Percentiles rank a stretch among this genome's conserved stretches.
These are phyloP conservation scores for Aspergillus clavatus DNA, from an alignment of 2,329 filamentous ascomycete genomes.

Conservation along the genomic window DNA sequence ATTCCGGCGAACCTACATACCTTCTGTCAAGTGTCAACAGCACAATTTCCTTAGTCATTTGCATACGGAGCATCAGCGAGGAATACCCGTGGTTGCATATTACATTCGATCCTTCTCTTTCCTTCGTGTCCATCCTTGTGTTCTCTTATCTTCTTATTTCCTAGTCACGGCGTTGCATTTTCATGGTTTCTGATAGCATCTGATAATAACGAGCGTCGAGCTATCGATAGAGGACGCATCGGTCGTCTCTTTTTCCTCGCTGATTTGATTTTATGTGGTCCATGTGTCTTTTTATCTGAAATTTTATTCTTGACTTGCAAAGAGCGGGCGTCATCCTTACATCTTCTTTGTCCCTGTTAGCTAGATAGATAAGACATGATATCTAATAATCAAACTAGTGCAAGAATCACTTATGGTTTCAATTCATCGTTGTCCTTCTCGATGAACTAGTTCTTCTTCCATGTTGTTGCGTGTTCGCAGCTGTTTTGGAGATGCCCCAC, in stretches of 20 bases:
- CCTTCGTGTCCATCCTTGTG: not conserved
- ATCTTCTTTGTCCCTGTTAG: not conserved
- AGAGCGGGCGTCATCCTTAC: slow-evolving; percentile 7
- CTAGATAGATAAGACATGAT: not conserved
- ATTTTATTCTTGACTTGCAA: slow-evolving; percentile 4
- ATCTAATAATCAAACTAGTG: not conserved
- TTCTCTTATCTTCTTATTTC: slow-evolving; percentile 10
- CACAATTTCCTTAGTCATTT: slow-evolving; percentile 11
- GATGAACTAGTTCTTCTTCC: no score
- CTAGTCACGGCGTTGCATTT: slow-evolving; percentile 4
- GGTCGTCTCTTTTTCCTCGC: slow-evolving; percentile 8
- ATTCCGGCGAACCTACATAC: not conserved
- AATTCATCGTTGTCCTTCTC: no score
- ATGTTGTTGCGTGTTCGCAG: slow-evolving; percentile 6
- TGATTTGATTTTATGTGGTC: not conserved
- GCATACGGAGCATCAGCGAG: slow-evolving; percentile 24
- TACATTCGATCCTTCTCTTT: slow-evolving; percentile 11
- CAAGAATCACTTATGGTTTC: slow-evolving; percentile 4
- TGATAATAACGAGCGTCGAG: slow-evolving; percentile 31
- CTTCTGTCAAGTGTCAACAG: slow-evolving; percentile 1
- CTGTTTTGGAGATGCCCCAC: slow-evolving; percentile 22
- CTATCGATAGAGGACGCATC: slow-evolving; percentile 23
- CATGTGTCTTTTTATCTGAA: no score
- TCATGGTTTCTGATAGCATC: slow-evolving; percentile 23
- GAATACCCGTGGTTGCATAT: slow-evolving; percentile 22